A percentile compares a stretch with the other conserved stretches of the same genome.
These are phyloP conservation scores for Terfezia claveryi DNA, from an alignment of 495 filamentous ascomycete genomes.

Conservation along the genomic window DNA sequence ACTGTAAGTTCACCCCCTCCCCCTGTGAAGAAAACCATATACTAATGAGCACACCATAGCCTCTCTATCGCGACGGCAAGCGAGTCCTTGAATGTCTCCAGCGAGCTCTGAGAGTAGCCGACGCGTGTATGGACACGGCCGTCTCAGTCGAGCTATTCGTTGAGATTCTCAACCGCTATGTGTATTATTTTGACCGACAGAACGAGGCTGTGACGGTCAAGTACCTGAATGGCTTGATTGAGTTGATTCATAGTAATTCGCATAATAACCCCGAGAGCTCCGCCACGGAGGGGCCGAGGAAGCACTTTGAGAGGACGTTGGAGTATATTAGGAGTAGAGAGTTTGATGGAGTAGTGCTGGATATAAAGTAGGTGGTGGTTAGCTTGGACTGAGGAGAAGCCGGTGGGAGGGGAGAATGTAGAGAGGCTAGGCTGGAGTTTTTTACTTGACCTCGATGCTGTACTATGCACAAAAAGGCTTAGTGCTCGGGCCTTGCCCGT, in stretches of 20 bases:
- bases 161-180: constrained; percentile 92
- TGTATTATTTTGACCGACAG: constrained; percentile 97
- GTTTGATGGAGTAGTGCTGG: constrained; percentile 73
- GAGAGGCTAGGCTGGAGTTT: too few relatives aligned
- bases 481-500: too few relatives aligned
- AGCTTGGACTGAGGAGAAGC: background rate
- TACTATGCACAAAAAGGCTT: too few relatives aligned
- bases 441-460: too few relatives aligned
- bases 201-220: constrained; percentile 96
- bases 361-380: constrained; percentile 13
- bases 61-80: constrained; percentile 85
- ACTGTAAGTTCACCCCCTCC: background rate
- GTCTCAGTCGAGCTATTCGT: constrained; percentile 95
- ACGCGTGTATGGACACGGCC: constrained; percentile 98
- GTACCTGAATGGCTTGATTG: constrained; percentile 93
- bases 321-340: constrained; percentile 79
- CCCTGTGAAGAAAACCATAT: constrained; percentile 26
- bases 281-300: constrained; percentile 59
- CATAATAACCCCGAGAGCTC: constrained; percentile 57
- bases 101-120: constrained; percentile 81
- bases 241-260: constrained; percentile 91
- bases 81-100: constrained; percentile 90
- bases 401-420: background rate
- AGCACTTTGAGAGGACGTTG: constrained; percentile 82
- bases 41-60: background rate